Percentiles rank a stretch among this genome's conserved stretches.
phyloP scores from a whole-genome alignment of 306 rosid species.

The Chamaecrista fasciculata region DNA sequence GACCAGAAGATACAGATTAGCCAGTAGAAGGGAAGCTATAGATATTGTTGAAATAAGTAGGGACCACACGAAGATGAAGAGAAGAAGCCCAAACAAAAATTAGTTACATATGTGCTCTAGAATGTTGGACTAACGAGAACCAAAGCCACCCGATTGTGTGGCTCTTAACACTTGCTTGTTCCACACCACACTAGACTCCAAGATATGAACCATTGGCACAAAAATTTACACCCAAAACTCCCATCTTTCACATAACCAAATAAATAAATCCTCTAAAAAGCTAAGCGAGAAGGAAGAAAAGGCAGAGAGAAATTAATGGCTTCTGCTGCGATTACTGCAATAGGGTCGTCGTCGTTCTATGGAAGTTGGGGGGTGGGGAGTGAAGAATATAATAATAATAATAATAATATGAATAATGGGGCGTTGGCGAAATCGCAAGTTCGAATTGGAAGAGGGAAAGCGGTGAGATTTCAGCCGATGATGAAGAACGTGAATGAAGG shows the following conservation, averaged over 20 bases:
- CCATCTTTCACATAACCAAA: slow-evolving; percentile 45
- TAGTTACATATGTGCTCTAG: slow-evolving; percentile 27
- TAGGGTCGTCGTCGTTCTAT: slow-evolving; percentile 63
- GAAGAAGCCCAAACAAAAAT: neutral
- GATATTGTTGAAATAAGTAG: slow-evolving; percentile 32
- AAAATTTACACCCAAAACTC: slow-evolving; percentile 56
- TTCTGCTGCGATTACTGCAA: slow-evolving; percentile 57
- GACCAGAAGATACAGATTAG: slow-evolving; percentile 20
- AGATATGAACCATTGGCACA: slow-evolving; percentile 61
- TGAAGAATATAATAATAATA: no score
- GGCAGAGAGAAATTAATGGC: no score
- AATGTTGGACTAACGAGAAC: slow-evolving; percentile 2
- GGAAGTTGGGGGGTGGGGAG: slow-evolving; percentile 84
- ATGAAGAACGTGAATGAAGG: slow-evolving; percentile 98
- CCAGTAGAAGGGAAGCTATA: slow-evolving; percentile 34
- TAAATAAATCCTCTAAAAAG: no score
- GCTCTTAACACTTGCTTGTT: slow-evolving; percentile 33
- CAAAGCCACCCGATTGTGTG: slow-evolving; percentile 58
- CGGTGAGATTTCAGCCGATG: slow-evolving; percentile 63
- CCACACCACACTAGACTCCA: slow-evolving; percentile 39
- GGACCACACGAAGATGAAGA: slow-evolving; percentile 31
- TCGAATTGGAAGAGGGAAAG: slow-evolving; percentile 46
- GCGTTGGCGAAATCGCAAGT: slow-evolving; percentile 54
- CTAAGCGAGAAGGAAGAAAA: no score
- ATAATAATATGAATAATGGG: no score